Evolutionary conservation across 305 asterid species (phyloP), one percentile per base, ranked within the genome.

Genomic region (Ajuga reptans): DNA sequence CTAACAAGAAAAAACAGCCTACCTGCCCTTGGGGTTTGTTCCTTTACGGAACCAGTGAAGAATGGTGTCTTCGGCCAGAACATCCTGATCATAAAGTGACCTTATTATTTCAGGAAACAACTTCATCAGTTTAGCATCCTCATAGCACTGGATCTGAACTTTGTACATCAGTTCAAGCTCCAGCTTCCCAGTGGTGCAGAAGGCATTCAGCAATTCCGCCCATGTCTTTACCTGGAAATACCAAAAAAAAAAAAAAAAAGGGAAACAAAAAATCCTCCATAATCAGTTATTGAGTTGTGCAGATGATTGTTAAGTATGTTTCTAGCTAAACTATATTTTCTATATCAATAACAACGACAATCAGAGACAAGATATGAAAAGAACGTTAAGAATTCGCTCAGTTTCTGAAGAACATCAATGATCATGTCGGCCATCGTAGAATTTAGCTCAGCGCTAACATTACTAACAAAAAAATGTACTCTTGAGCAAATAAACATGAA

Each of bases 1-100:
- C 31, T 3, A 27, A 37, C 6, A 37, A 14, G 3, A 57, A n/a
- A 12, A n/a, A 41, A 18, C 18, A 11, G 18, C 60, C 7, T 45
- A 66, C 99, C 99, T 86, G 84, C 97, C 99, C 97, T 83, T 93
- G 6, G 73, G 91, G 77, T 81, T 89, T 34, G 96, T 81, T 84
- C 99, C 97, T 80, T 87, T 93, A 1, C 84, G 89, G 84, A 89
- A 93, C 99, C 99, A 93, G 76, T 90, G 97, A 80, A 87, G 96
- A 80, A 93, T 89, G 68, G 96, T 87, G 75, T 93, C 95, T 79
- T 93, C 97, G 9, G 99, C 95, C 66, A 93, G 92, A 45, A 93
- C 97, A 78, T 93, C 99, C 81, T 89, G 91, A 63, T 89, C 97
- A 37, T 93, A 93, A 4, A 93, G 95, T 7, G 97, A 88, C 85